phyloP scores from a whole-genome alignment of 2,329 filamentous ascomycete species.

The Microsporum canis region DNA sequence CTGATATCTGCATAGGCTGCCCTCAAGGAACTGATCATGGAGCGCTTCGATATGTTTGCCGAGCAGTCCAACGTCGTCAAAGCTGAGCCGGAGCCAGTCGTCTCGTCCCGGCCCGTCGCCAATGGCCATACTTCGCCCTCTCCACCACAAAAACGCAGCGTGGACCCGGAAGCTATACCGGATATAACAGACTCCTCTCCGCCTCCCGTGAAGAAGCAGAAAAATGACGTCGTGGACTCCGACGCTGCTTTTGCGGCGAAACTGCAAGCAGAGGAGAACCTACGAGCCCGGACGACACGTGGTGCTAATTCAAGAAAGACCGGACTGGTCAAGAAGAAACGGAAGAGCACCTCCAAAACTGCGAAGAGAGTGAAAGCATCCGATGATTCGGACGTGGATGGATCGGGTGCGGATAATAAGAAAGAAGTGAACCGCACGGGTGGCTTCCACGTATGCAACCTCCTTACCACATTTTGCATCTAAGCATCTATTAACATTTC shows the following conservation, averaged over 20 bases:
- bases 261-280: constrained; percentile 87
- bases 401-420: constrained; percentile 46
- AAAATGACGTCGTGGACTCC: constrained; percentile 55
- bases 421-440: constrained; percentile 65
- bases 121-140: constrained; percentile 32
- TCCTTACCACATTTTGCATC: not conserved
- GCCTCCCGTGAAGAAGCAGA: constrained; percentile 54
- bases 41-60: constrained; percentile 59
- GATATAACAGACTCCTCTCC: constrained; percentile 28
- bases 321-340: constrained; percentile 51
- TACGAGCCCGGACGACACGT: constrained; percentile 61
- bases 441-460: constrained; percentile 61
- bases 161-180: constrained; percentile 31
- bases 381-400: constrained; percentile 68
- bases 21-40: constrained; percentile 61
- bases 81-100: constrained; percentile 12
- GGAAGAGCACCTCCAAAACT: constrained; percentile 40
- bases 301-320: constrained; percentile 54
- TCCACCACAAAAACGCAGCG: constrained; percentile 32
- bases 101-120: constrained; percentile 16
- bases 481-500: not conserved
- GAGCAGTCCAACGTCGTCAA: constrained; percentile 28
- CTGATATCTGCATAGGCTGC: constrained; percentile 40
- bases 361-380: constrained; percentile 61
- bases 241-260: constrained; percentile 80